A percentile compares a stretch with the other conserved stretches of the same genome.
phyloP scores from a whole-genome alignment of 2,329 filamentous ascomycete species.

The Nemania sp. region DNA sequence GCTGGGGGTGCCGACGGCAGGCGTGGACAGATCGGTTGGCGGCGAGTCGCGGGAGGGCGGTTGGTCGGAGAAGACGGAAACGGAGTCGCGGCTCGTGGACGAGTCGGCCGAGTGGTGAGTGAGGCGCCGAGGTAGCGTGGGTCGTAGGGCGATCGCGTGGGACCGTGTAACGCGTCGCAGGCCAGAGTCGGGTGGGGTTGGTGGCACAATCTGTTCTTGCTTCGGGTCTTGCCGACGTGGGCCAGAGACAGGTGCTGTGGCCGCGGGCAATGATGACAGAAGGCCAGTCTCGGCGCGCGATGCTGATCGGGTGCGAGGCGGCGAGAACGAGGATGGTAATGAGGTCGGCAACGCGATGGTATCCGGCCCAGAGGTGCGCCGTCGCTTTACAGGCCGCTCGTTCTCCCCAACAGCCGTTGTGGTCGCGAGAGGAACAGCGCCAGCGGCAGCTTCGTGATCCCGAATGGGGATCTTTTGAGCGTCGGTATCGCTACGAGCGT shows the following conservation, averaged over 20 bases:
- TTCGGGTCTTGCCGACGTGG: background rate
- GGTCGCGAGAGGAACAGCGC: background rate
- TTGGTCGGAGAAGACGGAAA: conserved; percentile 32
- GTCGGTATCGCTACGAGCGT: no score
- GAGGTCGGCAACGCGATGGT: background rate
- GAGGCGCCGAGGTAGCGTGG: conserved; percentile 29
- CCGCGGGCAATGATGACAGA: background rate
- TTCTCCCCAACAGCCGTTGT: conserved; percentile 33
- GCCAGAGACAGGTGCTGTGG: background rate
- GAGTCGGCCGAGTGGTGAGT: conserved; percentile 33
- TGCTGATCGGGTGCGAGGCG: background rate
- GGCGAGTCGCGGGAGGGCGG: conserved; percentile 33
- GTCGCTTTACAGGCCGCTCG: conserved; percentile 36
- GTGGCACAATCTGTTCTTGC: background rate
- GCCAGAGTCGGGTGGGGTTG: conserved; percentile 4
- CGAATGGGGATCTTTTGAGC: no score
- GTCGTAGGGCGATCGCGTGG: conserved; percentile 27
- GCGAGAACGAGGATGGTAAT: background rate
- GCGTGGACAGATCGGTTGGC: conserved; percentile 33
- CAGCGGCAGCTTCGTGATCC: background rate
- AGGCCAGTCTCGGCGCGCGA: background rate
- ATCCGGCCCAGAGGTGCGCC: conserved; percentile 29
- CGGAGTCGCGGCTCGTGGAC: conserved; percentile 32
- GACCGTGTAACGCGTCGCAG: conserved; percentile 33
- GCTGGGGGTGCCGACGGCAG: background rate